Evolutionary conservation across 1,139 yeast genomes (phyloP), one percentile per base, ranked within the genome.

Genomic region (Kodamaea plutei): DNA sequence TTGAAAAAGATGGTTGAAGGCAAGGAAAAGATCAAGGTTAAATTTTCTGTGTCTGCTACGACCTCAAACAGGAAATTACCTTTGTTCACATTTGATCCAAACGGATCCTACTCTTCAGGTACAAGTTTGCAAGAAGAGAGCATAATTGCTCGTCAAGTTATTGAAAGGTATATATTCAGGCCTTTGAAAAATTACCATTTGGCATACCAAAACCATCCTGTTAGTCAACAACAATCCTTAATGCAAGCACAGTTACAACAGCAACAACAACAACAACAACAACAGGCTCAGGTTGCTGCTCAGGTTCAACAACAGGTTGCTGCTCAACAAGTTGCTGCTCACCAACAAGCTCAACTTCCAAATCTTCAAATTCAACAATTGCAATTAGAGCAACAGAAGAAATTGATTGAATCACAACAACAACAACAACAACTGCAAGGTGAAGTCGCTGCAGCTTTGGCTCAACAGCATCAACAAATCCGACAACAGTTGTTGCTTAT

Each of bases 161-260:
- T 68, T 36, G 74, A 68, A 43, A 54, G 58, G 29, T 64, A 54
- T 35, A 44, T 68, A 27, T 60, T 67, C 37, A 59, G 62, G 33
- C 73, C 73, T 10, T 52, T 68, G 36, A 68, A 68, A 39, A 68
- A 67, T 40, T 68, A 68, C 40, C 73, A 68, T 43, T 61, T 68
- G 46, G 69, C 73, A 9, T 68, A 67, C 45, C 68, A 61, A 41
- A 67, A 67, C 46, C 74, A 67, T 41, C 71, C 69, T 29, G 58
- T 61, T 37, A 49, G 56, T 29, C 73, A 66, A 45, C 70, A 64
- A 40, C 67, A 56, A 39, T 49, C 62, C 3, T 55, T 63, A 24
- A 48, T 61, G 26, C 50, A 48, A 32, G 45, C 47, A 11, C 54
- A 45, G 30, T 39, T 38, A 14, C 48, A 44, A 26, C 48, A 44